These are phyloP conservation scores for Teunomyces cretensis DNA, from an alignment of 805 yeast genomes.

Conservation along the genomic window DNA sequence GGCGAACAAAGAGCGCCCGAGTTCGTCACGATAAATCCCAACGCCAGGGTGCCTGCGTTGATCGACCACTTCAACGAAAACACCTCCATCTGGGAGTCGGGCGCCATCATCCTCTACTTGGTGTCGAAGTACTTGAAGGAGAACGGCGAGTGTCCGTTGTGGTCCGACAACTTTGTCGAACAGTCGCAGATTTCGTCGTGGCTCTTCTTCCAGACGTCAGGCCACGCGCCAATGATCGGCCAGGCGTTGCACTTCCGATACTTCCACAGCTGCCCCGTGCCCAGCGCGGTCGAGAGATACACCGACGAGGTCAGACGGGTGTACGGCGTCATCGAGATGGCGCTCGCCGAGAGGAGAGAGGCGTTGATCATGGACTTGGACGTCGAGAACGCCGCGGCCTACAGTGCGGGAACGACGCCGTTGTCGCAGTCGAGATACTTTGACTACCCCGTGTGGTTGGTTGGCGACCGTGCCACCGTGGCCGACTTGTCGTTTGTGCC, in stretches of 20 bases:
- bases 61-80: slow-evolving; percentile 84
- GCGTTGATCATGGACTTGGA: slow-evolving; percentile 87
- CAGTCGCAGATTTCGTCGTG: slow-evolving; percentile 84
- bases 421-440: slow-evolving; percentile 80
- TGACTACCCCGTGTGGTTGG: slow-evolving; percentile 94
- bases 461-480: slow-evolving; percentile 74
- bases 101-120: slow-evolving; percentile 82
- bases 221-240: slow-evolving; percentile 98
- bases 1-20: slow-evolving; percentile 95
- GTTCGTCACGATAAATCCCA: slow-evolving; percentile 90
- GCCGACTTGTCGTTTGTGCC: slow-evolving; percentile 94
- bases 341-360: slow-evolving; percentile 88
- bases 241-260: slow-evolving; percentile 93
- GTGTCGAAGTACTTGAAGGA: slow-evolving; percentile 67
- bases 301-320: slow-evolving; percentile 91
- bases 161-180: slow-evolving; percentile 75
- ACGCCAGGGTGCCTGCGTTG: slow-evolving; percentile 92
- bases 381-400: slow-evolving; percentile 81
- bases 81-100: slow-evolving; percentile 90
- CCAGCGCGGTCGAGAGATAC: slow-evolving; percentile 87
- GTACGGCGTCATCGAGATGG: slow-evolving; percentile 93
- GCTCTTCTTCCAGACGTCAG: slow-evolving; percentile 93
- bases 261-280: slow-evolving; percentile 82
- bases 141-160: slow-evolving; percentile 67
- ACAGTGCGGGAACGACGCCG: slow-evolving; percentile 86